Conservation (phyloP, 169 alveolate species). For the Cyclospora cayetanensis region DNA sequence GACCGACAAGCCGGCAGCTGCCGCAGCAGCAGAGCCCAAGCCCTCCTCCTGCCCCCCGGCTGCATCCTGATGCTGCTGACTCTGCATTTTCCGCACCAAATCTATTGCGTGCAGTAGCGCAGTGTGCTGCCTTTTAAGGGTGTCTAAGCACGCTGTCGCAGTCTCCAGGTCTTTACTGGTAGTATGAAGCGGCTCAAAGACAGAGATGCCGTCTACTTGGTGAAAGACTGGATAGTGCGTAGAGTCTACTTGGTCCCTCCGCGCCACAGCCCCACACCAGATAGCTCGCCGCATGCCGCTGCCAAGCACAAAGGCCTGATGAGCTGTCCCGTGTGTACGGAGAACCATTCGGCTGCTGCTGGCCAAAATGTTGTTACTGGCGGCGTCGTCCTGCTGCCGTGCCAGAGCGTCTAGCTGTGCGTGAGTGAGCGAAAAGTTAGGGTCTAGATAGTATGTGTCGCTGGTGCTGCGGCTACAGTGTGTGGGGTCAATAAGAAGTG, state of each 20-base stretch:
- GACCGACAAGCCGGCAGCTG: neutral
- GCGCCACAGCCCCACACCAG: conserved; percentile 83
- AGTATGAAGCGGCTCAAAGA: conserved; percentile 15
- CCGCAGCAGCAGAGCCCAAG: neutral
- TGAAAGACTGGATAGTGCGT: conserved; percentile 91
- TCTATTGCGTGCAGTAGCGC: neutral
- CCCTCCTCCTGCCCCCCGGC: neutral
- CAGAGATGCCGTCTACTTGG: conserved; percentile 83
- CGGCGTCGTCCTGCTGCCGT: neutral
- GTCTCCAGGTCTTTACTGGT: neutral
- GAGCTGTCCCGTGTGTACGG: conserved; percentile 88
- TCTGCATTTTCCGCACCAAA: neutral
- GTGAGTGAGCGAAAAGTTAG: neutral
- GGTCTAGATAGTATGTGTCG: conserved; percentile 83
- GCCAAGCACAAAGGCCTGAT: conserved; percentile 80
- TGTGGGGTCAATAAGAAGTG: conserved; percentile 79
- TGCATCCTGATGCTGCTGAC: neutral
- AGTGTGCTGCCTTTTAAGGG: neutral
- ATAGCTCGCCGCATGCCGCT: conserved; percentile 74
- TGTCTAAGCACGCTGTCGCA: neutral
- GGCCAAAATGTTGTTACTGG: neutral
- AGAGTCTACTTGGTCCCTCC: conserved; percentile 88
- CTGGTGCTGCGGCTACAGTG: conserved; percentile 81
- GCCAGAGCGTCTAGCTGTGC: neutral
- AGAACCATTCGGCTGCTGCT: conserved; percentile 56